Evolutionary conservation across 2,329 filamentous ascomycete species (phyloP).

Genomic region (Exophiala xenobiotica): DNA sequence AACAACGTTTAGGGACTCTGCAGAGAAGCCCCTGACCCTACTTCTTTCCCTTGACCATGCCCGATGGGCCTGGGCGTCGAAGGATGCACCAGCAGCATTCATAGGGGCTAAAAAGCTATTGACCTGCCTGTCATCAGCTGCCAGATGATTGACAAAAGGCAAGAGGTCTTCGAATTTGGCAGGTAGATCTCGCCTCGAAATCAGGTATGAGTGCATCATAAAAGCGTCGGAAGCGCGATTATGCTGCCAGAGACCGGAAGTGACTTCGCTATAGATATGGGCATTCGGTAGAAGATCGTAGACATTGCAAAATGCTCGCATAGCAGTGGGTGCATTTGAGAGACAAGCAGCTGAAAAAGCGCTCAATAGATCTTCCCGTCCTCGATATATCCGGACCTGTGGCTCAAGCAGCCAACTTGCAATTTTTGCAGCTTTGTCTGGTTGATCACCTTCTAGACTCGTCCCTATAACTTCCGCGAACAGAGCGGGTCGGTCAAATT

Average conservation of each 20-base stretch:
- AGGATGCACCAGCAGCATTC: conserved; percentile 31
- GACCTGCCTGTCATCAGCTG: conserved; percentile 32
- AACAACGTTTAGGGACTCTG: conserved; percentile 30
- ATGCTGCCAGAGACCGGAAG: conserved; percentile 41
- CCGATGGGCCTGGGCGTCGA: conserved; percentile 21
- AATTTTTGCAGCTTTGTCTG: conserved; percentile 28
- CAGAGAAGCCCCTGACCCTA: conserved; percentile 28
- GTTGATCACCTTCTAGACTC: conserved; percentile 33
- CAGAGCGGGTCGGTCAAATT: conserved; percentile 36
- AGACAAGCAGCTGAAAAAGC: conserved; percentile 20
- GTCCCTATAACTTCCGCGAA: conserved; percentile 48
- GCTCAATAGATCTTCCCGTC: conserved; percentile 19
- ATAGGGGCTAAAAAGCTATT: conserved; percentile 20
- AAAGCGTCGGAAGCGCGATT: conserved; percentile 42
- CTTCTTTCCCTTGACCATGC: conserved; percentile 19
- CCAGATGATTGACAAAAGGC: conserved; percentile 42
- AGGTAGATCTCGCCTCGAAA: conserved; percentile 45
- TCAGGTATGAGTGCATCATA: conserved; percentile 48
- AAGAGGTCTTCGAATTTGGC: conserved; percentile 38
- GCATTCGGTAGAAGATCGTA: conserved; percentile 41
- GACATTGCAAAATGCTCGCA: conserved; percentile 43
- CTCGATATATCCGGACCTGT: conserved; percentile 13
- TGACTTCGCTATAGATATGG: conserved; percentile 45
- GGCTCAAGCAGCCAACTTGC: conserved; percentile 14
- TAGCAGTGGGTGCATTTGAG: conserved; percentile 29